These are phyloP conservation scores for Rutidosis leptorrhynchoides DNA, from an alignment of 129 eudicot genomes.

Conservation along the genomic window DNA sequence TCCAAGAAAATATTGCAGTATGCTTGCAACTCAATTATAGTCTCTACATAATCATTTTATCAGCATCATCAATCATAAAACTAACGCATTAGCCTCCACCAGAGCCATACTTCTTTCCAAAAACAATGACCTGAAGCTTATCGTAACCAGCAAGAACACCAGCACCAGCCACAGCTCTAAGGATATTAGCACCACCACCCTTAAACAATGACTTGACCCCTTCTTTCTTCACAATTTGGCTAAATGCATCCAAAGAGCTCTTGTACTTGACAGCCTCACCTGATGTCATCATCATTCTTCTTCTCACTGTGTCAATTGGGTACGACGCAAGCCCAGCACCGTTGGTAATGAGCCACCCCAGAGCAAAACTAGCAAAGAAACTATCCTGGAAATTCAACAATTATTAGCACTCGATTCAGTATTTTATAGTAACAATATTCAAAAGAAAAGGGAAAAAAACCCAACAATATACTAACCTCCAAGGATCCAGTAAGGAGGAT, in stretches of 20 bases:
- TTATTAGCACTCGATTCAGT: background rate
- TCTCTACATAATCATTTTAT: background rate
- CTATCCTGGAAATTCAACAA: background rate
- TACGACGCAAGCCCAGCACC: conserved; percentile 4
- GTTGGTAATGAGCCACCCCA: background rate
- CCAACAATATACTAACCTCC: conserved; percentile 4
- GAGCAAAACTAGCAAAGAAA: conserved; percentile 1
- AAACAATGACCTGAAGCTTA: background rate
- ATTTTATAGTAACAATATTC: no score
- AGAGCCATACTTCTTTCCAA: background rate
- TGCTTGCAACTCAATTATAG: background rate
- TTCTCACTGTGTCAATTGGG: background rate
- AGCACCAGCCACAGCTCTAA: conserved; percentile 1
- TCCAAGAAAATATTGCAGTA: background rate
- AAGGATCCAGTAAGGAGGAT: background rate
- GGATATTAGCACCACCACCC: background rate
- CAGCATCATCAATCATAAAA: background rate
- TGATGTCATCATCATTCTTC: conserved; percentile 3
- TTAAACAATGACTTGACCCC: background rate
- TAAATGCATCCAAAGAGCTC: background rate
- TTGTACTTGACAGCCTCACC: conserved; percentile 8
- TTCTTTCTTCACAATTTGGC: background rate
- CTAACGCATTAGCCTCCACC: background rate
- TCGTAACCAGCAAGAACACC: conserved; percentile 1
- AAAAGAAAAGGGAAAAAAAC: no score